A percentile compares a stretch with the other conserved stretches of the same genome.
Conservation (phyloP, 2,329 filamentous ascomycete genomes). For the Lasiodiplodia sp. region DNA sequence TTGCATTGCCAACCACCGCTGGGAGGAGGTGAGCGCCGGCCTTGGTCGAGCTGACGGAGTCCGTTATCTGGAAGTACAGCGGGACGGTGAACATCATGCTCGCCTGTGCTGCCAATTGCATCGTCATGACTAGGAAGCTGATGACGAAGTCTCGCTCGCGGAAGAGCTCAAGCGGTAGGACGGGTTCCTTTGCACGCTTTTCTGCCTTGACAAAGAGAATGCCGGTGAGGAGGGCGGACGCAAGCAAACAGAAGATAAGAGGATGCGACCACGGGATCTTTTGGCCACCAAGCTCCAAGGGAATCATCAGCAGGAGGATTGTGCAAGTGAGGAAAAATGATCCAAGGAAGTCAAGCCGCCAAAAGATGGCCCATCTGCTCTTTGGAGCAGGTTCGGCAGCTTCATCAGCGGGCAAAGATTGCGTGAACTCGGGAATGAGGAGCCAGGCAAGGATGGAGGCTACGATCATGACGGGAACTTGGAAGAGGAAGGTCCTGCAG, state of each 20-base stretch:
- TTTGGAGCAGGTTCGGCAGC: background rate
- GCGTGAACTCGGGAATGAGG: constrained; percentile 32
- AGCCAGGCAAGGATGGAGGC: constrained; percentile 58
- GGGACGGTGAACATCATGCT: constrained; percentile 71
- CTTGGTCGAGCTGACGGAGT: constrained; percentile 62
- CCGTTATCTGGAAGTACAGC: constrained; percentile 73
- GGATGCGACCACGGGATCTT: constrained; percentile 45
- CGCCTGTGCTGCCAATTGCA: constrained; percentile 66
- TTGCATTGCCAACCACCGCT: constrained; percentile 70
- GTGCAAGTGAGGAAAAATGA: constrained; percentile 54
- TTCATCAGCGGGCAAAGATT: background rate
- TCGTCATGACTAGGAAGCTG: constrained; percentile 60
- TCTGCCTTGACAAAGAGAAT: constrained; percentile 46
- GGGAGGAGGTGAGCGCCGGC: constrained; percentile 71
- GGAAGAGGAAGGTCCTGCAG: constrained; percentile 63
- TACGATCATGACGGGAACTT: constrained; percentile 62
- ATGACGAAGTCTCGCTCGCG: constrained; percentile 60
- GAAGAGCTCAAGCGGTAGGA: constrained; percentile 65
- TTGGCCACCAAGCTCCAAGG: constrained; percentile 58
- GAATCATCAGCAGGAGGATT: constrained; percentile 55
- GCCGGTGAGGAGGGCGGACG: constrained; percentile 38
- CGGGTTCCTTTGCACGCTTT: constrained; percentile 59
- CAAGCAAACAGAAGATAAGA: constrained; percentile 44
- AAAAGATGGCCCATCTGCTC: constrained; percentile 46
- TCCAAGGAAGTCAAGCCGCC: constrained; percentile 67